Conservation (phyloP, 1,284 basidiomycete species). For the Calocybe gambosa region DNA sequence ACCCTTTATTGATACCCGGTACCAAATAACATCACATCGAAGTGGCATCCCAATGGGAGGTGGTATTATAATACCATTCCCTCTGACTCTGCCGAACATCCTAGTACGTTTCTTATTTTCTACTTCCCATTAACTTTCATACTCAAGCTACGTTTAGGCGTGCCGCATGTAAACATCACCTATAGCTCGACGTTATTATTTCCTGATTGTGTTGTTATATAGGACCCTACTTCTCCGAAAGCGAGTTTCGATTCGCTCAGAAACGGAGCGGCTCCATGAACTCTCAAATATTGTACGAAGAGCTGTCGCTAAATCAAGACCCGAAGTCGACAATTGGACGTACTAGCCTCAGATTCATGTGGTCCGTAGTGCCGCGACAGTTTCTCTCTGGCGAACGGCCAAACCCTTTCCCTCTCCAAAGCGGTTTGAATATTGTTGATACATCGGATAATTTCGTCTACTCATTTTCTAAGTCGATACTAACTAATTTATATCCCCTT, state of each 20-base stretch:
- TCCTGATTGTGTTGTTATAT: neutral
- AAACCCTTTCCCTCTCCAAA: too few relatives aligned
- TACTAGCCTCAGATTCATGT: neutral
- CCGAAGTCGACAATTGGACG: neutral
- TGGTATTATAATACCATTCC: constrained; percentile 10
- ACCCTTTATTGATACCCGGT: neutral
- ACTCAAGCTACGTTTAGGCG: constrained; percentile 4
- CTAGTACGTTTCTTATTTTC: constrained; percentile 7
- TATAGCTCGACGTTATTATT: neutral
- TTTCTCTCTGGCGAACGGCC: too few relatives aligned
- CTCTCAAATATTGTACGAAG: constrained; percentile 11
- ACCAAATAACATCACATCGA: neutral
- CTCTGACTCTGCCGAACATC: constrained; percentile 12
- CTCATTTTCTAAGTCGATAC: neutral
- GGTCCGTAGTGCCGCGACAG: neutral
- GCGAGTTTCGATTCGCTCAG: constrained; percentile 5
- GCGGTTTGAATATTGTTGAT: too few relatives aligned
- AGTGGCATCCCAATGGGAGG: constrained; percentile 8
- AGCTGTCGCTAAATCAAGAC: neutral
- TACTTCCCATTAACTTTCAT: neutral
- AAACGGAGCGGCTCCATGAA: constrained; percentile 6
- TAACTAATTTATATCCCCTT: neutral
- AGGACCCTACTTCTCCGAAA: constrained; percentile 11
- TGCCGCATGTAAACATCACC: constrained; percentile 12
- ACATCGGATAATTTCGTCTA: too few relatives aligned